Evolutionary conservation across 2,329 filamentous ascomycete genomes (phyloP), one percentile per base, ranked within the genome.

Genomic region (Stagonosporopsis cucurbitacearum): DNA sequence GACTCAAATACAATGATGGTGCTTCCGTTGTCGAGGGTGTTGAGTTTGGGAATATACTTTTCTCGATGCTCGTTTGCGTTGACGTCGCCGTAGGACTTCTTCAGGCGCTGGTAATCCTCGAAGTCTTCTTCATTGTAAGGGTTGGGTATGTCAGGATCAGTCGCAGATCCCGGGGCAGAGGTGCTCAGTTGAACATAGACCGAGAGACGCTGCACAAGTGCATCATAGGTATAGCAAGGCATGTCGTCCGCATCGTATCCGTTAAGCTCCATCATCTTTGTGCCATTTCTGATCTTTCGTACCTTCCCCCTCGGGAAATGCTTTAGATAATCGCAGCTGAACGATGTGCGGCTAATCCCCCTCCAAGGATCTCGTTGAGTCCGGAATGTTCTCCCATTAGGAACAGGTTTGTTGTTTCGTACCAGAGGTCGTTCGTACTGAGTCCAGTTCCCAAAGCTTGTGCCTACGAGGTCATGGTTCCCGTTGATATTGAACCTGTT

Each of bases 1-100:
- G 80, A 78, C 57, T 84, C 82, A 56, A 84, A 83, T 25, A 84
- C 70, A 50, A 84, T 81, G 51, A 84, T 79, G 0, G 80, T 81
- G 54, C 67, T 74, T 22, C 70, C 76, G 43, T 82, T 82, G 55
- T 84, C 82, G 4, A 82, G 74, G 1, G 72, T 75, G 19, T 77
- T 64, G 2, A 80, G 69, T 19, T 75, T 75, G 20, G 78, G 76
- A 11, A 78, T 73, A 47, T 78, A 77, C 32, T 65, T 66, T 13
- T 75, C 69, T 15, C 66, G 61, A n/a, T 65, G 64, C 42, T 69
- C 67, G 22, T 67, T 65, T 7, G 60, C 65, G 32, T 73, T 67
- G n/a, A 65, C 60, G 7, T 66, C 59, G 4, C 67, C 66, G 32
- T 69, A 72, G 19, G 63, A 66, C 48, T 53, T 72, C 64, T 62